Base-by-base conservation (phyloP, 345 rosid species). In the Acer saccharum region DNA sequence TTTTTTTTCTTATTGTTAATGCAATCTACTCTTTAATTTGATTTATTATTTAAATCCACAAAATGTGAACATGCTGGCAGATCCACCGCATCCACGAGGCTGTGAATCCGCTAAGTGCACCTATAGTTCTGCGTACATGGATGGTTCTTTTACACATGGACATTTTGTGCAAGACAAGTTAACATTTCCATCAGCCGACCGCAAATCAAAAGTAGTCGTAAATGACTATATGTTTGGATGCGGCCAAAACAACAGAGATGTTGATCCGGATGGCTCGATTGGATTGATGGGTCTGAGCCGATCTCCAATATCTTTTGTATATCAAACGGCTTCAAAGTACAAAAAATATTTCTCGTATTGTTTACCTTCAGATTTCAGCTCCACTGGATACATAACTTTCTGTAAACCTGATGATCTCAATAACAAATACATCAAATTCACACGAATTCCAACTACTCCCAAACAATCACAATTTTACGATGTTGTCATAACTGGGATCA, bases 341-440 rank as follows among this genome's bases (percentile, higher is more conserved):
- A 76, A 72, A 10, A 67, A 68, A 46, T 52, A 81, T n/a, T 84
- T 82, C 86, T 75, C 78, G 14, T 78, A 82, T 61, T 80, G 89
- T 62, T 52, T 84, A 10, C 87, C 87, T 0, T 76, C 89, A 0
- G 20, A 77, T 10, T 2, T 66, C 7, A 82, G 81, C 82, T 66
- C 74, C 32, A 75, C 67, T 1, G 87, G 85, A 6, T 66, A 77
- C 79, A 75, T 82, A 17, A 75, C 77, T 25, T 72, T 82, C 60
- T 82, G 80, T 3, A 23, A 54, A 14, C 57, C 18, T 52, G 57
- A 14, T 52, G 17, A 52, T 52, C 5, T 52, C 17, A 60, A 39
- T 12, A 17, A 48, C 1, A 68, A 43, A 10, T 10, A 55, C 7
- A 32, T 68, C 18, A 78, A 68, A 32, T 85, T 76, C 76, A 83